Evolutionary conservation across 2,329 filamentous ascomycete genomes (phyloP).

Genomic region (Arachnomyces sp.): DNA sequence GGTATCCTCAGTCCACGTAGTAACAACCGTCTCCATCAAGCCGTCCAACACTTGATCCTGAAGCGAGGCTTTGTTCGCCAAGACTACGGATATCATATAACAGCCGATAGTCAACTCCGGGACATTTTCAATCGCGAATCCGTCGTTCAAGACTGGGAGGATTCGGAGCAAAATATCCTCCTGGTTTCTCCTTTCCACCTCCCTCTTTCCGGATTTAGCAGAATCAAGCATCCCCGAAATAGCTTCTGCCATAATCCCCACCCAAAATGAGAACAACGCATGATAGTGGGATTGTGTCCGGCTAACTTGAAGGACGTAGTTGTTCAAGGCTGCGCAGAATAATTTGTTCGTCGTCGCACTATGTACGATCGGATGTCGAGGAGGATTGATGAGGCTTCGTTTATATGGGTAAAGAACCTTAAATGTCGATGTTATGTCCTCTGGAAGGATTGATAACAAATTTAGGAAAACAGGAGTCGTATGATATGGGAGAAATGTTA

Average conservation of each 20-base stretch:
- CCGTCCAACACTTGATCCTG: slow-evolving; percentile 73
- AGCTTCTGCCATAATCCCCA: slow-evolving; percentile 76
- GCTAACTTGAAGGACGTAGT: slow-evolving; percentile 69
- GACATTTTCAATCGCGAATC: slow-evolving; percentile 65
- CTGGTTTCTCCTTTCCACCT: slow-evolving; percentile 71
- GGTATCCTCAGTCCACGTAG: slow-evolving; percentile 69
- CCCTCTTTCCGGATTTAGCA: slow-evolving; percentile 65
- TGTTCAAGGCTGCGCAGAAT: slow-evolving; percentile 70
- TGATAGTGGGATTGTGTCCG: slow-evolving; percentile 66
- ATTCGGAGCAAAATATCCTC: slow-evolving; percentile 66
- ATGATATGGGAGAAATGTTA: slow-evolving; percentile 91
- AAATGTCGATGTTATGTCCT: slow-evolving; percentile 62
- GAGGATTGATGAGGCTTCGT: slow-evolving; percentile 65
- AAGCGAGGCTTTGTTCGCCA: slow-evolving; percentile 74
- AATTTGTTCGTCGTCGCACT: slow-evolving; percentile 69
- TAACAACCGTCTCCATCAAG: slow-evolving; percentile 81
- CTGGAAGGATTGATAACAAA: slow-evolving; percentile 78
- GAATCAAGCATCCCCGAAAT: slow-evolving; percentile 74
- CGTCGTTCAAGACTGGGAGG: slow-evolving; percentile 65
- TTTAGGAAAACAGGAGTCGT: slow-evolving; percentile 76
- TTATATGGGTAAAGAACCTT: slow-evolving; percentile 84
- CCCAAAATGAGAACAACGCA: slow-evolving; percentile 82
- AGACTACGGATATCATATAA: slow-evolving; percentile 82
- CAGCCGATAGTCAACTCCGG: slow-evolving; percentile 76
- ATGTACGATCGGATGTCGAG: slow-evolving; percentile 74